Evolutionary conservation across 768 basidiomycete genomes (phyloP), one percentile per base, ranked within the genome.

Genomic region (Candolleomyces aberdarensis): DNA sequence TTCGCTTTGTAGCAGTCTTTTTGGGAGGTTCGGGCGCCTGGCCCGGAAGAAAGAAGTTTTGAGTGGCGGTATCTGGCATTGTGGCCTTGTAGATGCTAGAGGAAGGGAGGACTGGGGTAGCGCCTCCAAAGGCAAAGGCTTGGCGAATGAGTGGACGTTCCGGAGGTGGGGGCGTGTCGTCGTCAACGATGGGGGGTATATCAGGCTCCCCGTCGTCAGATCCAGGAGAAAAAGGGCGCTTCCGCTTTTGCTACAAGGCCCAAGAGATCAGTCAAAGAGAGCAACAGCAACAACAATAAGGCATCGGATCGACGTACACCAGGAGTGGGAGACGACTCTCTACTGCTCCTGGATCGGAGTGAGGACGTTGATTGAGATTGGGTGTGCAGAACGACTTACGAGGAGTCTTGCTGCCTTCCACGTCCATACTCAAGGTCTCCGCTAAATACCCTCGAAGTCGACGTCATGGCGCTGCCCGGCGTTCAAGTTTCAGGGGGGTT

Each of bases 121-220:
- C 56, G 41, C 66, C 64, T 19, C 57, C 62, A 65, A 87, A 87
- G 20, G 75, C 86, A 43, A 88, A 72, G n/a, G 84, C 76, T 67
- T 85, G 81, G 52, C 86, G 80, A 64, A 88, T 79, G 31, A 88
- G 68, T 41, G 86, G 86, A 6, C 75, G 74, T 41, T 76, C 72
- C 20, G 74, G 62, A 48, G 80, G 81, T 46, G 81, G 80, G 61
- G 84, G 80, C 11, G 81, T 77, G 61, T 82, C 79, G 63, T 80
- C 78, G 55, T 78, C 72, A 44, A 71, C 75, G 26, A 74, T 68
- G 9, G 74, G 71, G 59, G 77, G 76, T 39, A 78, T 64, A 54
- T 71, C 76, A 40, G 73, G 64, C 61, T 78, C 72, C 13, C 67
- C 55, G 44, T 58, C 57, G 41, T 84, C 82, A 3, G 80, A 82